Evolutionary conservation across 2,329 filamentous ascomycete species (phyloP), one percentile per base, ranked within the genome.

Genomic region (Botryotinia convoluta): DNA sequence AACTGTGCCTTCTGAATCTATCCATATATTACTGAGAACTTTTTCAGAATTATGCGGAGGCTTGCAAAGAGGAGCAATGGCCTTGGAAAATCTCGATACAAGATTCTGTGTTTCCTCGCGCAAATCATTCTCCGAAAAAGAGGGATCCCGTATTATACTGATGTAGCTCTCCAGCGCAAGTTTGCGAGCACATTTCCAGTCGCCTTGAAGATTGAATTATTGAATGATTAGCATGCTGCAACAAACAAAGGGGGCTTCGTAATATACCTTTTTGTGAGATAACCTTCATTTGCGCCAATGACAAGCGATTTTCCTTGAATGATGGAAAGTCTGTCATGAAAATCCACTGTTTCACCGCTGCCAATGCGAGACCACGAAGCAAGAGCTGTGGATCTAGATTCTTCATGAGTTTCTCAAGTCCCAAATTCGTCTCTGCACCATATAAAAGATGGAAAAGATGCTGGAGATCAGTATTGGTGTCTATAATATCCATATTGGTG

Each of bases 1-100:
- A 20, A 71, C 29, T 29, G 57, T 61, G 22, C 69, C 57, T 22
- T 71, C 32, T 37, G 29, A 26, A 18, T 45, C 32, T 6, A 29
- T 26, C 54, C 57, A 62, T 37, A 51, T 71, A 8, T 62, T 39
- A 62, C 29, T 29, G 32, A 71, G 32, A 22, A 37, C 7, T 7
- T 63, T 44, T 62, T 45, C 42, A n/a, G 29, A 44, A 51, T 71
- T n/a, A 71, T 71, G 42, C 20, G 69, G 54, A 20, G 39, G 18
- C 9, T 35, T 61, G 39, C 54, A 71, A 45, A 63, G 57, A n/a
- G 69, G 42, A 29, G 26, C 32, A 12, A 71, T 39, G 39, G 57
- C 57, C 57, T 18, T 71, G 3, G 32, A 51, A 32, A 71, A 71
- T 48, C 69, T 22, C 42, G 32, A 48, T 8, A 45, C 42, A 35